A percentile compares a stretch with the other conserved stretches of the same genome.
These are phyloP conservation scores for Coprinellus aureogranulatus DNA, from an alignment of 768 basidiomycete genomes.

Conservation along the genomic window DNA sequence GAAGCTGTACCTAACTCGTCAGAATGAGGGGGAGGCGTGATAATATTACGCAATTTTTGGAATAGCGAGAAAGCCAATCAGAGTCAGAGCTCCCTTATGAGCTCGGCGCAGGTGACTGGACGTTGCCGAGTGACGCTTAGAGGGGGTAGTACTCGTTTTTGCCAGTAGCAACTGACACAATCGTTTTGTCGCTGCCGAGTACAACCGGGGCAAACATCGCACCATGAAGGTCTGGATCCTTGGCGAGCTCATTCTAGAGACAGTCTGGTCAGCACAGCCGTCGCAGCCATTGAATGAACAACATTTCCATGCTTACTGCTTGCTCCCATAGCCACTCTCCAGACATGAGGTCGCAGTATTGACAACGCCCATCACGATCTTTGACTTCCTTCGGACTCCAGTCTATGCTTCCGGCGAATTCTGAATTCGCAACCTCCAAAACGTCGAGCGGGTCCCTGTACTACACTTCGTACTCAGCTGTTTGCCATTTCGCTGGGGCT, in stretches of 20 bases:
- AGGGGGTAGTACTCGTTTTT: constrained; percentile 36
- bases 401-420: constrained; percentile 32
- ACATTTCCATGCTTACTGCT: constrained; percentile 28
- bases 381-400: constrained; percentile 26
- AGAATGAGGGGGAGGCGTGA: neutral
- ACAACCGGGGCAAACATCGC: constrained; percentile 31
- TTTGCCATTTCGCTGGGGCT: constrained; percentile 30
- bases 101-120: constrained; percentile 26
- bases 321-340: constrained; percentile 42
- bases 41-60: constrained; percentile 12
- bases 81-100: constrained; percentile 27
- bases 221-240: constrained; percentile 22
- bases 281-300: neutral
- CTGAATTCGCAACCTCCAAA: constrained; percentile 31
- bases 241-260: constrained; percentile 23
- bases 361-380: constrained; percentile 20
- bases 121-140: constrained; percentile 31
- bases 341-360: constrained; percentile 37
- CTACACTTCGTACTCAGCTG: constrained; percentile 27
- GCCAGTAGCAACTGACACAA: constrained; percentile 34
- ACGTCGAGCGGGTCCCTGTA: constrained; percentile 28
- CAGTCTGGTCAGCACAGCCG: neutral
- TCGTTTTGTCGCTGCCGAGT: constrained; percentile 38
- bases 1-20: neutral
- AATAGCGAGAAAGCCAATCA: constrained; percentile 30